A percentile compares a stretch with the other conserved stretches of the same genome.
phyloP scores from a whole-genome alignment of 495 filamentous ascomycete species.

The Cenococcum geophilum region DNA sequence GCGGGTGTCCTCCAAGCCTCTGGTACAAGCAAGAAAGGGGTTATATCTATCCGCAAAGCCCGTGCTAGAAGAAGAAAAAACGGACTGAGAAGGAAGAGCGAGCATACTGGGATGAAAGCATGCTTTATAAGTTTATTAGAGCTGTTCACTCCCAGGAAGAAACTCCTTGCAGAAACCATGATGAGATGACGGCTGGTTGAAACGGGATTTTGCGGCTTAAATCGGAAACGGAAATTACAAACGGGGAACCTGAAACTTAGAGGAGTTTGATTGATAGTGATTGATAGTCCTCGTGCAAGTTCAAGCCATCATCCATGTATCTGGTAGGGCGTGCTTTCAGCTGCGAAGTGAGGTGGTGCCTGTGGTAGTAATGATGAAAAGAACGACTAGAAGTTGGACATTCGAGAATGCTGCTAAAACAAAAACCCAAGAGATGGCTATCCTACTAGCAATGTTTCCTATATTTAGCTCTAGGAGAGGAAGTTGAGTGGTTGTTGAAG shows the following conservation, averaged over 20 bases:
- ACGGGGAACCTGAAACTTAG: neutral
- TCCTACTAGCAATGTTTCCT: neutral
- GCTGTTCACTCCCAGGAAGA: conserved; percentile 24
- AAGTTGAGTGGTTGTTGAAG: no score
- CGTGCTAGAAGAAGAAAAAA: conserved; percentile 18
- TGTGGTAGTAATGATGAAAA: no score
- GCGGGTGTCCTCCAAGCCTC: conserved; percentile 10
- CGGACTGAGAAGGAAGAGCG: conserved; percentile 16
- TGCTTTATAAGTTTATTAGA: conserved; percentile 22
- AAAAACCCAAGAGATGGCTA: neutral
- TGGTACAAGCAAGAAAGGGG: neutral
- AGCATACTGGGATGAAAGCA: conserved; percentile 25
- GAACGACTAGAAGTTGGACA: no score
- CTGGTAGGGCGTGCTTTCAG: neutral
- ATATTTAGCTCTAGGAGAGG: neutral
- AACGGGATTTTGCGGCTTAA: neutral
- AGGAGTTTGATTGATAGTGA: neutral
- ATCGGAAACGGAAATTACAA: neutral
- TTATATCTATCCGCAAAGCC: conserved; percentile 6
- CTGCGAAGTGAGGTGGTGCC: no score
- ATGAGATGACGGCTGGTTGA: neutral
- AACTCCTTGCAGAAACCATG: conserved; percentile 16
- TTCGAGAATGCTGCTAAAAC: no score
- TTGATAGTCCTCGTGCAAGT: neutral
- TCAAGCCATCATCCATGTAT: neutral